Evolutionary conservation across 2,329 filamentous ascomycete genomes (phyloP), one percentile per base, ranked within the genome.

Genomic region (Penicillium sp.): DNA sequence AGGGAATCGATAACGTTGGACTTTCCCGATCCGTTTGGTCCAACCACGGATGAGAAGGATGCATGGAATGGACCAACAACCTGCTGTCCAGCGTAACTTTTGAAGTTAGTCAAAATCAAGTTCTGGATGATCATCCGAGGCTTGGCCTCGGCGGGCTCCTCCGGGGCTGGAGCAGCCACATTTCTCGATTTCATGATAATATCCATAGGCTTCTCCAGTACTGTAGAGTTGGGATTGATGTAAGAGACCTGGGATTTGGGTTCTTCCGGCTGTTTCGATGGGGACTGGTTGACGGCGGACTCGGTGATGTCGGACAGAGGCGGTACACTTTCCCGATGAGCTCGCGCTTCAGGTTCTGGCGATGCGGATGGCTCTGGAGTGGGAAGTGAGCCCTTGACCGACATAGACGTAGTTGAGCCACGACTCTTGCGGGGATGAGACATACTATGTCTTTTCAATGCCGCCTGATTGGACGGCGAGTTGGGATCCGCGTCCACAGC

Each of bases 1-100:
- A 99, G 80, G 2, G 95, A 97, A 76, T 99, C 95, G 71, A 99
- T 99, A 61, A 99, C 96, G 68, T 99, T 99, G 23, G 95, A 98
- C 75, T 99, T 99, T 58, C 95, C 95, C 10, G 95, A 99, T 60
- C 95, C 95, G 73, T 99, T 99, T 50, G 96, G 95, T 0, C 95
- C 96, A 10, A 99, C 95, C 2, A 99, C 95, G 0, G 95, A 97
- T 1, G 95, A 97, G 77, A 99, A 99, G 0, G 95, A 99, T 1
- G 91, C 85, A 73, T 99, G 95, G 74, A 99, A 99, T 0, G 95
- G 95, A 0, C 95, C 95, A 58, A 99, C 95, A 77, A 96, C 89
- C 74, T 99, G 95, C 60, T 90, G 83, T 4, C 95, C 95, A 16
- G 95, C 95, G 73, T 99, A 99, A 79, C 93, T 98, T 80, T 99